Conservation (phyloP, 2,329 filamentous ascomycete species). For the Drechslera avenae region DNA sequence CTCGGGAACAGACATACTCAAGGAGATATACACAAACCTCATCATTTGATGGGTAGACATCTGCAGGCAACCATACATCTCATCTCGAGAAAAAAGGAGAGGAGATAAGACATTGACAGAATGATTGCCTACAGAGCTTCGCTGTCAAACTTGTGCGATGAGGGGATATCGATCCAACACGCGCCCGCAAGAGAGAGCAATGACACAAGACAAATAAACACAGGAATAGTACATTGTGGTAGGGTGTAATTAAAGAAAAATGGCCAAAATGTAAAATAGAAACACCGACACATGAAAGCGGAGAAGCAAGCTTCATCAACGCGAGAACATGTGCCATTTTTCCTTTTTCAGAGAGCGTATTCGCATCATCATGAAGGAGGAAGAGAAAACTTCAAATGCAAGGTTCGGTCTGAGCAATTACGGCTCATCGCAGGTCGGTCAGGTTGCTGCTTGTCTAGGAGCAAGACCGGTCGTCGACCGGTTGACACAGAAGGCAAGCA, state of each 20-base stretch:
- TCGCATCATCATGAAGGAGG: slow-evolving; percentile 38
- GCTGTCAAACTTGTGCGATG: slow-evolving; percentile 30
- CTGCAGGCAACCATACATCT: slow-evolving; percentile 11
- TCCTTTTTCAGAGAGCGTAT: slow-evolving; percentile 43
- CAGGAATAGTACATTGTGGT: slow-evolving; percentile 35
- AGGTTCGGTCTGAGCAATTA: slow-evolving; percentile 52
- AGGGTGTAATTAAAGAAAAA: slow-evolving; percentile 20
- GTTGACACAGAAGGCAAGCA: slow-evolving; percentile 52
- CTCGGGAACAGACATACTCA: slow-evolving; percentile 50
- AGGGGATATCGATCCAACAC: slow-evolving; percentile 47
- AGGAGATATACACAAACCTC: slow-evolving; percentile 45
- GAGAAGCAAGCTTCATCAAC: slow-evolving; percentile 48
- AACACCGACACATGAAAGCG: slow-evolving; percentile 45
- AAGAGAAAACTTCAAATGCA: slow-evolving; percentile 45
- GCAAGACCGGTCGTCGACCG: slow-evolving; percentile 18
- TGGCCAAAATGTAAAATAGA: slow-evolving; percentile 32
- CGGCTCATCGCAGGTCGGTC: slow-evolving; percentile 46
- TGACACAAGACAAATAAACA: slow-evolving; percentile 43
- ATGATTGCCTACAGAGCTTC: slow-evolving; percentile 10
- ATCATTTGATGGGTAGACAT: slow-evolving; percentile 26
- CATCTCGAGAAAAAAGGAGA: slow-evolving; percentile 6
- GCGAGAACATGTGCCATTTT: slow-evolving; percentile 35
- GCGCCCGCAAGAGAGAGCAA: slow-evolving; percentile 45
- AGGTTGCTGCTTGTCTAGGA: slow-evolving; percentile 21
- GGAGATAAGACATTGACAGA: background rate